Percentiles rank a stretch among this genome's conserved stretches.
Conservation (phyloP, 164 flowering plant species). For the Nymphaea thermarum region DNA sequence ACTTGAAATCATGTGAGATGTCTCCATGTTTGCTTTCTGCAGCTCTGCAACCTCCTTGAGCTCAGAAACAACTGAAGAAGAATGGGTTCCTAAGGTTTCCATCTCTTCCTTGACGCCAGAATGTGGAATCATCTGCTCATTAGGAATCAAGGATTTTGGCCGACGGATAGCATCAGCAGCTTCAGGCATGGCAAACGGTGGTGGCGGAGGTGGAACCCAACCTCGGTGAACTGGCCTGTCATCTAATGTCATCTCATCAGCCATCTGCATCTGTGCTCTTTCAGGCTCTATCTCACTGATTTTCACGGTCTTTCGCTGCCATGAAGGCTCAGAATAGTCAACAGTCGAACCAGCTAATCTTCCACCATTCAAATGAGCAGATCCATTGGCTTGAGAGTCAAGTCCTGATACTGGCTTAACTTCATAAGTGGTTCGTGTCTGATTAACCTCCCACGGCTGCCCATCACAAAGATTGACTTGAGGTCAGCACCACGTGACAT, state of each 20-base stretch:
- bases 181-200: constrained; percentile 79
- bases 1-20: not conserved
- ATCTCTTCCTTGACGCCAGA: not conserved
- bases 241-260: constrained; percentile 12
- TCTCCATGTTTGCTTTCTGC: not conserved
- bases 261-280: constrained; percentile 15
- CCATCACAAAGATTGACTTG: constrained; percentile 4
- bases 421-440: constrained; percentile 26
- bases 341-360: constrained; percentile 5
- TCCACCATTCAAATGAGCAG: constrained; percentile 17
- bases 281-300: constrained; percentile 55
- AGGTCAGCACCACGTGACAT: too few species aligned
- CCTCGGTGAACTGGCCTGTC: constrained; percentile 37
- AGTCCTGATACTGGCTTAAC: constrained; percentile 17
- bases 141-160: constrained; percentile 35
- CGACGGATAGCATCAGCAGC: constrained; percentile 90
- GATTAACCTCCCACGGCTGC: constrained; percentile 80
- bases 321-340: constrained; percentile 38
- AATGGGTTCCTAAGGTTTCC: not conserved
- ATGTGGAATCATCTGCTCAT: constrained; percentile 14
- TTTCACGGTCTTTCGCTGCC: constrained; percentile 46
- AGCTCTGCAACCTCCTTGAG: not conserved
- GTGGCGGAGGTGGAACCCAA: constrained; percentile 95
- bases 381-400: constrained; percentile 21
- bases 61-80: not conserved